Conservation (phyloP, 768 basidiomycete genomes). For the Sarcomyxa edulis region DNA sequence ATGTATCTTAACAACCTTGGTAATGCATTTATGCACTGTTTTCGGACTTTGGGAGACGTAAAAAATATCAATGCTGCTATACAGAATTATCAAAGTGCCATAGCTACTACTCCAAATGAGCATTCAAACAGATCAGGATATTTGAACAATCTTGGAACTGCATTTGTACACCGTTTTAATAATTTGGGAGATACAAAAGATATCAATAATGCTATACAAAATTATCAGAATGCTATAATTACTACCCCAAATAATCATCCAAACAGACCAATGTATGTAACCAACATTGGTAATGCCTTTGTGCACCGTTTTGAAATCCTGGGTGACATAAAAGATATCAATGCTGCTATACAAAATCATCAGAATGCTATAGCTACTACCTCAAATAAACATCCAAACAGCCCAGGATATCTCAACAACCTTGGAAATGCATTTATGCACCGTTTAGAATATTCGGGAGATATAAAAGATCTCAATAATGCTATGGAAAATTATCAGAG, state of each 20-base stretch:
- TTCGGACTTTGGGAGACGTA: constrained; percentile 6
- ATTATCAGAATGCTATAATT: constrained; percentile 5
- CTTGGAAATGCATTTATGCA: constrained; percentile 15
- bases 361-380: constrained; percentile 9
- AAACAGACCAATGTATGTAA: constrained; percentile 4
- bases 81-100: constrained; percentile 4
- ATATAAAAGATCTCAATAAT: constrained; percentile 18
- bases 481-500: constrained; percentile 6
- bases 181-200: constrained; percentile 10
- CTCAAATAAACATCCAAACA: constrained; percentile 12
- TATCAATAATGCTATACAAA: constrained; percentile 10
- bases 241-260: constrained; percentile 9
- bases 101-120: constrained; percentile 6
- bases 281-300: constrained; percentile 17
- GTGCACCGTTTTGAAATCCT: constrained; percentile 16
- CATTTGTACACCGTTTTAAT: constrained; percentile 9
- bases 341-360: constrained; percentile 12
- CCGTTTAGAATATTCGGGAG: constrained; percentile 17
- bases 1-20: constrained; percentile 6
- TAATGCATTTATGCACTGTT: constrained; percentile 3
- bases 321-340: constrained; percentile 18
- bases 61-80: constrained; percentile 10
- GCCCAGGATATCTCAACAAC: constrained; percentile 10
- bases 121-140: constrained; percentile 2
- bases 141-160: constrained; percentile 9